Evolutionary conservation across 148 eudicot genomes (phyloP).

Genomic region (Rhododendron simsii): DNA sequence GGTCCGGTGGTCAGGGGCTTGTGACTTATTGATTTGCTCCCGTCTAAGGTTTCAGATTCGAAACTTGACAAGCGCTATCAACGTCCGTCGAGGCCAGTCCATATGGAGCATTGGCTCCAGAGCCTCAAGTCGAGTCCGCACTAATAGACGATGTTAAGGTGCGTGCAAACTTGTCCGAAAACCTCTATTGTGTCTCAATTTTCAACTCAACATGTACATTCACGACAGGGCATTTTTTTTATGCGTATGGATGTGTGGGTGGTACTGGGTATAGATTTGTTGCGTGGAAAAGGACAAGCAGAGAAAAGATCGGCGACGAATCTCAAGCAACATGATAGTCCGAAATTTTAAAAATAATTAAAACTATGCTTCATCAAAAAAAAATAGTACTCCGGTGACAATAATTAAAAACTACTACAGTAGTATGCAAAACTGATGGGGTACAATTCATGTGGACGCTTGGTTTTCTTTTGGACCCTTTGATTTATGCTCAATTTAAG

Average conservation of each 20-base stretch:
- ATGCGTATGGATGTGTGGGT: not conserved
- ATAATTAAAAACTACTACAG: no score
- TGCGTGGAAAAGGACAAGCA: conserved; percentile 12
- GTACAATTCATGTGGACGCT: not conserved
- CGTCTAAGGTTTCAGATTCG: no score
- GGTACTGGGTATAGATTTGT: not conserved
- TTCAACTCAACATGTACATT: not conserved
- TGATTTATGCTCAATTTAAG: not conserved
- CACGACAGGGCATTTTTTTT: not conserved
- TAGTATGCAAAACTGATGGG: not conserved
- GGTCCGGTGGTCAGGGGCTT: no score
- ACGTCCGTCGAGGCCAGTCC: no score
- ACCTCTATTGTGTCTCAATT: not conserved
- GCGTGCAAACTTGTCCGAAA: no score
- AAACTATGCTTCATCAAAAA: not conserved
- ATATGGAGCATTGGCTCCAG: no score
- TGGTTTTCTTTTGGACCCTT: not conserved
- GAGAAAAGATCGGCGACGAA: conserved; percentile 60
- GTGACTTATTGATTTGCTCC: no score
- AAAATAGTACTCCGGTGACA: not conserved
- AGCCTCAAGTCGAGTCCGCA: no score
- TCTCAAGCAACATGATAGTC: conserved; percentile 39
- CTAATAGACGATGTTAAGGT: no score
- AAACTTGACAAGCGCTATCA: no score
- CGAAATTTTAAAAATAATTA: not conserved